Conservation (phyloP, 495 filamentous ascomycete species). For the Lineolata rhizophorae region DNA sequence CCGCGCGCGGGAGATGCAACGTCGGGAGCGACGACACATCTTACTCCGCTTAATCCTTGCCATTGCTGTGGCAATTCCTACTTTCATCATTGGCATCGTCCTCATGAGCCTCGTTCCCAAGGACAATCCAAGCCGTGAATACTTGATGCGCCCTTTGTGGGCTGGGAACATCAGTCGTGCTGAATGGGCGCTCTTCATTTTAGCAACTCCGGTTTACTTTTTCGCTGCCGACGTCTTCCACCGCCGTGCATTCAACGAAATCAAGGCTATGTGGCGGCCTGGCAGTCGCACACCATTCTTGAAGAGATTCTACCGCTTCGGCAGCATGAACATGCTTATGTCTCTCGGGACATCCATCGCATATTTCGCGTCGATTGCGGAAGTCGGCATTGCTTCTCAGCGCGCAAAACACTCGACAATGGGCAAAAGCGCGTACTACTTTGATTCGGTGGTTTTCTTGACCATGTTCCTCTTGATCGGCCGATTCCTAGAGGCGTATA, state of each 20-base stretch:
- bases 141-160: slow-evolving; percentile 48
- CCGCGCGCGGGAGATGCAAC: slow-evolving; percentile 38
- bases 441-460: slow-evolving; percentile 85
- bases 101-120: slow-evolving; percentile 64
- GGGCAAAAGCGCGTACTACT: slow-evolving; percentile 35
- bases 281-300: slow-evolving; percentile 54
- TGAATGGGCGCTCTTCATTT: slow-evolving; percentile 66
- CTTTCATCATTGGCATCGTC: slow-evolving; percentile 75
- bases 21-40: slow-evolving; percentile 12
- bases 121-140: slow-evolving; percentile 30
- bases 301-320: slow-evolving; percentile 71
- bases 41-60: slow-evolving; percentile 41
- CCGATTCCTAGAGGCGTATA: slow-evolving; percentile 71
- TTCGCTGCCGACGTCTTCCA: slow-evolving; percentile 80
- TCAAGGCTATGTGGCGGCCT: slow-evolving; percentile 58
- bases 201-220: slow-evolving; percentile 80
- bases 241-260: slow-evolving; percentile 51
- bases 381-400: slow-evolving; percentile 41
- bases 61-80: slow-evolving; percentile 57
- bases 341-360: slow-evolving; percentile 76
- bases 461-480: slow-evolving; percentile 77
- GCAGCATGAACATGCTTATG: slow-evolving; percentile 91
- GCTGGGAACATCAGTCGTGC: slow-evolving; percentile 50
- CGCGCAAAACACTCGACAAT: slow-evolving; percentile 20
- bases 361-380: slow-evolving; percentile 63